Percentiles rank a stretch among this genome's conserved stretches.
Evolutionary conservation across 371 early-diverging fungal species (phyloP).

Genomic region (Dipsacomyces acuminosporus): DNA sequence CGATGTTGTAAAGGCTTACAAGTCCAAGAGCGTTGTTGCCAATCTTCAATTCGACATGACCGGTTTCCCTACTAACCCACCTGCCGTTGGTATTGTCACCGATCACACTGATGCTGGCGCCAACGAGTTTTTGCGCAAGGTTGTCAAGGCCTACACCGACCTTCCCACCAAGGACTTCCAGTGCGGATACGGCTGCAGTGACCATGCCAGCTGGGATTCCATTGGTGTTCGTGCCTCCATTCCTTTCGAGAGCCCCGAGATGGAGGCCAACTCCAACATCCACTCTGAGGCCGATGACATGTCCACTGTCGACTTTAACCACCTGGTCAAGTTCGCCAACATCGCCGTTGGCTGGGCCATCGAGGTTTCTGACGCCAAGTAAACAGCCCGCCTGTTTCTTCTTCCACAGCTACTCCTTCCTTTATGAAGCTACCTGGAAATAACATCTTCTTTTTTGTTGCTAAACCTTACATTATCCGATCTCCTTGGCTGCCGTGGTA

Average conservation of each 20-base stretch:
- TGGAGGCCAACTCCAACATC: slow-evolving; percentile 59
- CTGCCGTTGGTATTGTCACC: slow-evolving; percentile 69
- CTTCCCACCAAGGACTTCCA: slow-evolving; percentile 6
- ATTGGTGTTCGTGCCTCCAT: slow-evolving; percentile 76
- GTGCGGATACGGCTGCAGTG: slow-evolving; percentile 49
- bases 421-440: too few species aligned
- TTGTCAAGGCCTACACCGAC: slow-evolving; percentile 35
- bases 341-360: slow-evolving; percentile 71
- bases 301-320: slow-evolving; percentile 66
- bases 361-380: slow-evolving; percentile 62
- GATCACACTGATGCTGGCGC: slow-evolving; percentile 68
- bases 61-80: slow-evolving; percentile 57
- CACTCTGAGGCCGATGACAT: slow-evolving; percentile 67
- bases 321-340: slow-evolving; percentile 72
- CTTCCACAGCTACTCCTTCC: too few species aligned
- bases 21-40: slow-evolving; percentile 56
- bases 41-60: slow-evolving; percentile 71
- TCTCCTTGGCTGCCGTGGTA: too few species aligned
- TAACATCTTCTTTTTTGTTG: too few species aligned
- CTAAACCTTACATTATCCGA: too few species aligned
- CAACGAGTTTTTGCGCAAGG: slow-evolving; percentile 54
- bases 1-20: slow-evolving; percentile 66
- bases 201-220: slow-evolving; percentile 85
- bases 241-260: slow-evolving; percentile 67
- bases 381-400: too few species aligned